These are phyloP conservation scores for Taxawa tesnikishii DNA, from an alignment of 2,329 filamentous ascomycete genomes.

Conservation along the genomic window DNA sequence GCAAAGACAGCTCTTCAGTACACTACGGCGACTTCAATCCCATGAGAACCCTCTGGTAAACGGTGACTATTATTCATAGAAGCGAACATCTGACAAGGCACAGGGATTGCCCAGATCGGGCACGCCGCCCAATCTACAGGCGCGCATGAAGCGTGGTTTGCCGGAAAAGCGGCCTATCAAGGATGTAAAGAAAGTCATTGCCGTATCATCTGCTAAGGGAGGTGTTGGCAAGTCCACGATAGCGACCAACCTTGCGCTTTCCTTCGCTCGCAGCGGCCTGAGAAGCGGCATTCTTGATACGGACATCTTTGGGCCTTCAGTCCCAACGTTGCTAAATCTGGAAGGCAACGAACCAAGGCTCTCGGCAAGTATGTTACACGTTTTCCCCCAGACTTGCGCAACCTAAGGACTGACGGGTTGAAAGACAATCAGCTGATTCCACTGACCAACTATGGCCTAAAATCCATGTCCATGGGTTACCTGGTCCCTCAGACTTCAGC, in stretches of 20 bases:
- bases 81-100: constrained; percentile 1
- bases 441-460: constrained; percentile 85
- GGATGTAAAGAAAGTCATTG: constrained; percentile 81
- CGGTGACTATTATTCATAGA: constrained; percentile 4
- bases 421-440: constrained; percentile 71
- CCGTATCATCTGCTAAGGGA: constrained; percentile 94
- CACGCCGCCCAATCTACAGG: constrained; percentile 49
- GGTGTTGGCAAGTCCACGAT: constrained; percentile 97
- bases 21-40: constrained; percentile 32
- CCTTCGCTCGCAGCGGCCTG: constrained; percentile 71
- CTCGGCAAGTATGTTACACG: constrained; percentile 48
- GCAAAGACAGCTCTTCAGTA: constrained; percentile 43
- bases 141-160: constrained; percentile 64
- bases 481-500: constrained; percentile 68
- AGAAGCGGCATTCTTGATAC: constrained; percentile 83
- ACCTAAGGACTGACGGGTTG: background rate
- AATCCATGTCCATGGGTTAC: constrained; percentile 98
- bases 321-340: constrained; percentile 71
- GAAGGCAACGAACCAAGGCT: constrained; percentile 51
- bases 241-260: constrained; percentile 73
- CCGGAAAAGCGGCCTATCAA: constrained; percentile 70
- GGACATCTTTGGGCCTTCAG: constrained; percentile 92
- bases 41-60: constrained; percentile 83
- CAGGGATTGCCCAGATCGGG: constrained; percentile 76
- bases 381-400: background rate